Evolutionary conservation across 768 basidiomycete genomes (phyloP), one percentile per base, ranked within the genome.

Genomic region (Termitomyces sp.): DNA sequence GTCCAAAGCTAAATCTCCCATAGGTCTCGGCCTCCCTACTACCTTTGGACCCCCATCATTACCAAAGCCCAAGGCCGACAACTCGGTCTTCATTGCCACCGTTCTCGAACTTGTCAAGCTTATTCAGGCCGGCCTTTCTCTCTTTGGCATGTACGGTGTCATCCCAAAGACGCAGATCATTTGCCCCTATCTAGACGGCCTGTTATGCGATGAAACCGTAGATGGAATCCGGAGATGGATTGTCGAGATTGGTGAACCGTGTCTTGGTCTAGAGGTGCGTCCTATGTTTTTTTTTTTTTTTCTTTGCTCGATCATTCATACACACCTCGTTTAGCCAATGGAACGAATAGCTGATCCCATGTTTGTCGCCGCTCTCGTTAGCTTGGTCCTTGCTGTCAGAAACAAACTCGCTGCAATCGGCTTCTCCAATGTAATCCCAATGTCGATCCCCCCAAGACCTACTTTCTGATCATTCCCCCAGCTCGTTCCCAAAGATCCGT

Each of bases 71-170:
- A 59, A 56, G 45, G 75, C 73, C 41, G 75, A 77, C 55, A 68
- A 67, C 40, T 50, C 67, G 14, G 65, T 78, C 19, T 92, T 93
- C 73, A 79, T 75, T 54, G 72, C 77, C 2, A 83, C 85, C 25
- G 89, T 93, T 5, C 78, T 93, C 17, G 87, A 90, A 66, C 78
- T 94, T 27, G 84, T 93, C 62, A 86, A 83, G 66, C 75, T 90
- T 60, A 71, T 92, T 35, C 91, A 93, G 65, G 82, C 84, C 10
- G 83, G 82, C 29, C 79, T 94, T 32, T 73, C 78, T 49, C 77
- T 92, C 50, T 93, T 88, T 67, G 90, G 89, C 57, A 73, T 89
- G 71, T 89, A 71, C 52, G 54, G 56, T 29, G 54, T 60, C 14
- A 57, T 66, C 6, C 55, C 59, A 41, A 49, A 37, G 10, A 10